phyloP scores from a whole-genome alignment of 768 basidiomycete genomes.

The Galerina sulciceps region DNA sequence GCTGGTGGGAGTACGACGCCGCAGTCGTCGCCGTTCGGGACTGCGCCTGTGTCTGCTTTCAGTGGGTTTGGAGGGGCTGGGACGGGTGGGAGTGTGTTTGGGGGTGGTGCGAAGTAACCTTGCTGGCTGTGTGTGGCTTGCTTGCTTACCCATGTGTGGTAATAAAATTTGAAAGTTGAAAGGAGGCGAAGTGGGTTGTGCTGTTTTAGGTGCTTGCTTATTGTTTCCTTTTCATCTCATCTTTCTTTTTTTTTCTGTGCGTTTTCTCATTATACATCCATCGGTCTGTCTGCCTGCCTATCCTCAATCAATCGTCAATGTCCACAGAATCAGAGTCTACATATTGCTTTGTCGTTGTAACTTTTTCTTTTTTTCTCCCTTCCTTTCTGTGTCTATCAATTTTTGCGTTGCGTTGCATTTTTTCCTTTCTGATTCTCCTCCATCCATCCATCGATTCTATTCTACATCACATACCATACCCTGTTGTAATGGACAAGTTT shows the following conservation, averaged over 20 bases:
- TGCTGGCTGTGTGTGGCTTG: background rate
- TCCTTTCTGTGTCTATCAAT: background rate
- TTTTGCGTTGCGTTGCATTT: background rate
- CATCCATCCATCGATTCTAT: conserved; percentile 1
- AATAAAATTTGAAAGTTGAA: background rate
- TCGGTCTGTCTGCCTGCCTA: background rate
- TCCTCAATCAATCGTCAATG: background rate
- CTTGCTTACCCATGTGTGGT: background rate
- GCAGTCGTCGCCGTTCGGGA: conserved; percentile 31
- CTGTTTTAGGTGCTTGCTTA: background rate
- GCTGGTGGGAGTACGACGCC: conserved; percentile 20
- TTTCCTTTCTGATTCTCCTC: background rate
- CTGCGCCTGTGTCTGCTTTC: conserved; percentile 32
- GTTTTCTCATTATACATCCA: background rate
- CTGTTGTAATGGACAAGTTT: conserved; percentile 11
- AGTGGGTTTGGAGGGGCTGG: conserved; percentile 5
- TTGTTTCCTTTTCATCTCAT: background rate
- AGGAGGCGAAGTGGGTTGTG: background rate
- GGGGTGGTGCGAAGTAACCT: conserved; percentile 4
- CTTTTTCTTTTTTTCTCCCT: conserved; percentile 3
- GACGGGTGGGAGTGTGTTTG: conserved; percentile 10
- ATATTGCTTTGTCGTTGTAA: background rate
- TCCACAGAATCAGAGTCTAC: background rate
- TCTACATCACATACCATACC: conserved; percentile 11
- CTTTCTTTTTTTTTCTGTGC: background rate